These are phyloP conservation scores for Termitomyces sp. DNA, from an alignment of 768 basidiomycete species.

Conservation along the genomic window DNA sequence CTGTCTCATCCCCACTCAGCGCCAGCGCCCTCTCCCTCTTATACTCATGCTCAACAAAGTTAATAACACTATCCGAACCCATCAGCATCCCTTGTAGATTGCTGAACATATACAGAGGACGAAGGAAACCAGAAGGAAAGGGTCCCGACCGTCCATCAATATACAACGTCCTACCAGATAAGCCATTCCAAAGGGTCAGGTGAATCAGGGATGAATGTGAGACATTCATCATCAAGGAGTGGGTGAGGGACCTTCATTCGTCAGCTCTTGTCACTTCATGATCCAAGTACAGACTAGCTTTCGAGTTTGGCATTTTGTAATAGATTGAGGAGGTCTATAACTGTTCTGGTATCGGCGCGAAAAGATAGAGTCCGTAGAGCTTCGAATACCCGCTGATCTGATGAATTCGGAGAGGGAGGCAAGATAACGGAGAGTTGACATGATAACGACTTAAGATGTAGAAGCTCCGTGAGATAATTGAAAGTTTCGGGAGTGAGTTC, in stretches of 20 bases:
- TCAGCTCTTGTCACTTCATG: background rate
- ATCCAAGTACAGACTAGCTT: background rate
- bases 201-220: background rate
- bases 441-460: background rate
- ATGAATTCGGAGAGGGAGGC: too few species aligned
- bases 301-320: background rate
- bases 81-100: background rate
- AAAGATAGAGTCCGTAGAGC: too few species aligned
- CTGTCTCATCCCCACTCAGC: background rate
- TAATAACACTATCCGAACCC: slow-evolving; percentile 23
- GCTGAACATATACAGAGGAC: background rate
- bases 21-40: slow-evolving; percentile 8
- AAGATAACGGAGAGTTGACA: too few species aligned
- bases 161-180: too few species aligned
- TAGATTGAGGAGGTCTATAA: background rate
- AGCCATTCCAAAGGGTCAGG: too few species aligned
- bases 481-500: background rate
- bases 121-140: background rate
- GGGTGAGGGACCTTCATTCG: background rate
- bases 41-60: slow-evolving; percentile 32
- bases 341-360: background rate
- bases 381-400: too few species aligned
- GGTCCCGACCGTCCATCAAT: too few species aligned
- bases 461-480: background rate
- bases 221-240: background rate